These are phyloP conservation scores for Ophiorrhiza pumila DNA, from an alignment of 257 asterid genomes.

Conservation along the genomic window DNA sequence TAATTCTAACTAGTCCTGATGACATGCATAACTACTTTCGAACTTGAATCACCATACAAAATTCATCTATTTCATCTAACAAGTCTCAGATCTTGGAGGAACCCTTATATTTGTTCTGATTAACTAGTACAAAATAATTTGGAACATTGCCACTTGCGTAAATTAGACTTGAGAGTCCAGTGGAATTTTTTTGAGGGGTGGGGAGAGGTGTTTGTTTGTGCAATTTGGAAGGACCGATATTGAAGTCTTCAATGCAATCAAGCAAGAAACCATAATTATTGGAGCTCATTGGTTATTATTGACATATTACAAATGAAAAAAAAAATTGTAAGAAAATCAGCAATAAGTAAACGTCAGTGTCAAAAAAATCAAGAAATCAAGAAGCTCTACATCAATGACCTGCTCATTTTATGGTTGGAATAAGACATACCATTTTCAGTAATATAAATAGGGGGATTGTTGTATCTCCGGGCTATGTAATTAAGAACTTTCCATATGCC, in stretches of 20 bases:
- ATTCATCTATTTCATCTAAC: not conserved
- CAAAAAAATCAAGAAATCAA: not conserved
- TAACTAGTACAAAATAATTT: no score
- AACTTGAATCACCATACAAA: not conserved
- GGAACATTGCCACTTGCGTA: no score
- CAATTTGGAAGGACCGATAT: not conserved
- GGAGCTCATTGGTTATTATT: not conserved
- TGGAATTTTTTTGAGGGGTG: no score
- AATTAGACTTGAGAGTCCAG: no score
- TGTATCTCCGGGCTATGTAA: conserved; percentile 39
- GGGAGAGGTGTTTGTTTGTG: no score
- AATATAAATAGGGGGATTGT: conserved; percentile 41
- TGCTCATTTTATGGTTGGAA: not conserved
- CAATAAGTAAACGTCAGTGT: not conserved
- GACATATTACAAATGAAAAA: not conserved
- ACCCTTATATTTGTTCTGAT: no score
- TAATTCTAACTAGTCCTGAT: not conserved
- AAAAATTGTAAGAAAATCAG: not conserved
- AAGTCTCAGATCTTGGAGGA: no score
- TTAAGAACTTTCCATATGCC: conserved; percentile 47
- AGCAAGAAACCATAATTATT: no score
- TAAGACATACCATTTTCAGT: conserved; percentile 48
- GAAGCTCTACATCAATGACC: not conserved
- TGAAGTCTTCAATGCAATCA: no score
- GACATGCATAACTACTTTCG: not conserved